Base-by-base conservation (phyloP, 1,139 yeast species). In the Magnusiomyces magnusii region DNA sequence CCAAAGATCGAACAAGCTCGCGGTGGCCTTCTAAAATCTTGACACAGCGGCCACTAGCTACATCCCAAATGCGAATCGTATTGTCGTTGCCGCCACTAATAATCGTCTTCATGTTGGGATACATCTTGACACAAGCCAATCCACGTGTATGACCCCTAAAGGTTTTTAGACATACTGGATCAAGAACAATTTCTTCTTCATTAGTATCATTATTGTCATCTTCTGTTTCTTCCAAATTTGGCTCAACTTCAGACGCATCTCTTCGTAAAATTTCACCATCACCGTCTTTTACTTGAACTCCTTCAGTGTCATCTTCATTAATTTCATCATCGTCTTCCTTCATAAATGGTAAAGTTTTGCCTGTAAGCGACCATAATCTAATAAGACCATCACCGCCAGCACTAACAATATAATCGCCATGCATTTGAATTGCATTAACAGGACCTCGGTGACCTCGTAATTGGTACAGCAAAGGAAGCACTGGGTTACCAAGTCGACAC, bases 81-180 rank as follows among this genome's bases (percentile, higher is more conserved):
- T 70, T 66, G 61, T 74, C 77, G 57, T 72, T 73, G n/a, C 74
- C 70, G 2, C 77, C 77, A 28, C 72, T 67, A 24, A 71, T 67
- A 13, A 72, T 59, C 5, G 60, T 58, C 3, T 51, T 59, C 39
- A 66, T 65, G 51, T 66, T 67, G 3, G 60, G 60, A 23, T 70
- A 66, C 3, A 71, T 62, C 47, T 66, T 68, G 2, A 74, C 68
- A 56, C 76, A 73, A 1, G 76, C 77, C 2, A 74, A 65, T 2
- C 76, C 75, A 2, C 75, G 67, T 1, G 66, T 59, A 58, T 74
- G 77, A 23, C 76, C 76, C 17, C 63, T 44, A 31, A 71, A 65
- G 49, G 63, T 64, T 24, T 65, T 63, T 3, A 72, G 47, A 28
- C 65, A 61, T 1, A 31, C 52, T 1, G 73, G 44, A 13, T 28